Evolutionary conservation across 805 yeast species (phyloP), one percentile per base, ranked within the genome.

Genomic region (Metahyphopichia silvanorum): DNA sequence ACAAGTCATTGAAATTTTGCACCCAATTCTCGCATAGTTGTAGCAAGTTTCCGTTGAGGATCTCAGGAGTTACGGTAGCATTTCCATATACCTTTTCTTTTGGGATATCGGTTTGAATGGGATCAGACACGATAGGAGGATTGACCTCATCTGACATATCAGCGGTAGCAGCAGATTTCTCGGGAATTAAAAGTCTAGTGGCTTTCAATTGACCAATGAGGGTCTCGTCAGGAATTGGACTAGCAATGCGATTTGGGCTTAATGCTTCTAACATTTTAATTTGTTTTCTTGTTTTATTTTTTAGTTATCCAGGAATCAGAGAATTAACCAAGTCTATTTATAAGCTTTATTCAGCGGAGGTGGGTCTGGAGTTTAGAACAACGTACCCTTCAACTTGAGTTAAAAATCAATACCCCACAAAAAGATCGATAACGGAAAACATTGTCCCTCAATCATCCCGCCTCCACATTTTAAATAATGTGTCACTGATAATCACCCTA

Each of bases 11-110:
- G 42, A 60, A 58, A 26, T 47, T 47, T 1, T 44, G 29, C 13
- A 57, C 35, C 66, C 66, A 60, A 15, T 47, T 52, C n/a, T 38
- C 27, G 6, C 55, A 54, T 11, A 56, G 30, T 1, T 49, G 35
- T 21, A 32, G 43, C 16, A 50, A 36, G 21, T 53, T 55, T 17
- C 49, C 45, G 27, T 43, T 34, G 18, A 54, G 41, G 21, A 52
- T 44, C 6, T 40, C 46, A 0, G 61, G 59, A 25, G 47, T 53
- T 3, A 64, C 51, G 1, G 25, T 26, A n/a, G 19, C 43, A 1
- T 12, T 27, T 9, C 65, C 66, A 31, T 42, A 47, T 13, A 47
- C 22, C 18, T 34, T 32, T 4, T 33, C 30, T 5, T 24, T 28
- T 6, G 45, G 45, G 21, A 47, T 40, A 25, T 44, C 42, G 10